Percentiles rank a stretch among this genome's conserved stretches.
Evolutionary conservation across 345 rosid species (phyloP).

Genomic region (Syzygium oleosum): DNA sequence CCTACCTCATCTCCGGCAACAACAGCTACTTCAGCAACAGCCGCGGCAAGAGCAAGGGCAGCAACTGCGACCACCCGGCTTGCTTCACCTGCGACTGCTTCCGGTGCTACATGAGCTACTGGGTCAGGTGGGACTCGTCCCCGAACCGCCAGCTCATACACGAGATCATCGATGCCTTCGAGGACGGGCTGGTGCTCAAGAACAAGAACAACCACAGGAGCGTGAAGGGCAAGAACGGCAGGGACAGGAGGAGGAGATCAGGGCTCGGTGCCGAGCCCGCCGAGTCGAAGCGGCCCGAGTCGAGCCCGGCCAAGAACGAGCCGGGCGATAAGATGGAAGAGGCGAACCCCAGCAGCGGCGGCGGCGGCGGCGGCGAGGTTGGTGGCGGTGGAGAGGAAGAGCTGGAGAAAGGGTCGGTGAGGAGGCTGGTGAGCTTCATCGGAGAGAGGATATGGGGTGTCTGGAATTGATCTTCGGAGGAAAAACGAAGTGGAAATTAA

Average conservation of each 20-base stretch:
- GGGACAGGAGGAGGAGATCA: conserved; percentile 36
- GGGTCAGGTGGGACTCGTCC: conserved; percentile 81
- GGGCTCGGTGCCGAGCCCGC: conserved; percentile 5
- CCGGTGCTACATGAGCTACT: conserved; percentile 67
- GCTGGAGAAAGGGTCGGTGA: conserved; percentile 35
- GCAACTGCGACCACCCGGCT: conserved; percentile 32
- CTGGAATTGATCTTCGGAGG: conserved; percentile 18
- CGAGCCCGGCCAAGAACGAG: not conserved
- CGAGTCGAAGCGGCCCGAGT: conserved; percentile 17
- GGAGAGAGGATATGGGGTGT: conserved; percentile 75
- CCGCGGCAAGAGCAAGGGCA: not conserved
- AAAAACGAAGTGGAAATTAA: not conserved
- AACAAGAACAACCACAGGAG: conserved; percentile 3
- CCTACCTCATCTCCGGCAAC: conserved; percentile 35
- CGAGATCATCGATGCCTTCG: conserved; percentile 68
- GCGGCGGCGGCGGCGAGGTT: not conserved
- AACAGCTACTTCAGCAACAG: not conserved
- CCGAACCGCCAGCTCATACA: conserved; percentile 77
- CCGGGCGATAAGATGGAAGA: not conserved
- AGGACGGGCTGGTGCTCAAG: conserved; percentile 30
- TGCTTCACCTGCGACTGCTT: conserved; percentile 66
- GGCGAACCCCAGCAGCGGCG: not conserved
- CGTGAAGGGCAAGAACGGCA: conserved; percentile 18
- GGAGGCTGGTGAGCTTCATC: conserved; percentile 45
- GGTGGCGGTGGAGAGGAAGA: conserved; percentile 10